These are phyloP conservation scores for Aspergillus ochraceus DNA, from an alignment of 2,329 filamentous ascomycete genomes.

Conservation along the genomic window DNA sequence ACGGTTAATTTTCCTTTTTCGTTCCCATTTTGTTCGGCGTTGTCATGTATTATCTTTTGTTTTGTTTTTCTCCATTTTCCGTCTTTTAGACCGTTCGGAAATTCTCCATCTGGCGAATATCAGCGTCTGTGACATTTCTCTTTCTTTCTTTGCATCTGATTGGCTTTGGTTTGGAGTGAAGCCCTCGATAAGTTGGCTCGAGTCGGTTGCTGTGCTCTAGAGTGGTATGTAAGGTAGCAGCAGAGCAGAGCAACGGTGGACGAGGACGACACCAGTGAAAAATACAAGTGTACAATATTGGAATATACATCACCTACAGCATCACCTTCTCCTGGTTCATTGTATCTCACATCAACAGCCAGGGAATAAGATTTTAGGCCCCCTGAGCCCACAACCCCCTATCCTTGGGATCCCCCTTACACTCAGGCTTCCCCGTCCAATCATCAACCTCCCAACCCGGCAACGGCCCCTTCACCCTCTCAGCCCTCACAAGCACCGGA, in stretches of 20 bases:
- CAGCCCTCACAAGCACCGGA: conserved; percentile 51
- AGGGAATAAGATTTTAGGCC: background rate
- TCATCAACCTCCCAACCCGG: conserved; percentile 25
- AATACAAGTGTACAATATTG: conserved; percentile 12
- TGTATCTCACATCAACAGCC: too few species aligned
- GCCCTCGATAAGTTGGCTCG: background rate
- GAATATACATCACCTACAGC: conserved; percentile 12
- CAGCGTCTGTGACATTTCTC: conserved; percentile 8
- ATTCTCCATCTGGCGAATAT: conserved; percentile 19
- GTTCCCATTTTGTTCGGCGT: conserved; percentile 24
- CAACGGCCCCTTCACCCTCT: conserved; percentile 24
- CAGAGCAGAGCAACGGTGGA: too few species aligned
- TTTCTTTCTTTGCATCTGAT: background rate
- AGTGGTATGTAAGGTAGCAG: too few species aligned
- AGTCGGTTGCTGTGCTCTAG: background rate
- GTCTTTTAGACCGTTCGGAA: conserved; percentile 22
- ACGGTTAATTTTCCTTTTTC: background rate
- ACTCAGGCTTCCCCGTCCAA: conserved; percentile 24
- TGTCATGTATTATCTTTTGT: conserved; percentile 28
- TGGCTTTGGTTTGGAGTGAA: background rate
- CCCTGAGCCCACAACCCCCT: background rate
- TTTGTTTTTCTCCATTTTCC: background rate
- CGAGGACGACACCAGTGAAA: too few species aligned
- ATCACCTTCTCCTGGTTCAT: too few species aligned
- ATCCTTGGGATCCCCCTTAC: conserved; percentile 12